Conservation (phyloP, 192 early-diverging fungal genomes). For the Backusella tarrabulga region DNA sequence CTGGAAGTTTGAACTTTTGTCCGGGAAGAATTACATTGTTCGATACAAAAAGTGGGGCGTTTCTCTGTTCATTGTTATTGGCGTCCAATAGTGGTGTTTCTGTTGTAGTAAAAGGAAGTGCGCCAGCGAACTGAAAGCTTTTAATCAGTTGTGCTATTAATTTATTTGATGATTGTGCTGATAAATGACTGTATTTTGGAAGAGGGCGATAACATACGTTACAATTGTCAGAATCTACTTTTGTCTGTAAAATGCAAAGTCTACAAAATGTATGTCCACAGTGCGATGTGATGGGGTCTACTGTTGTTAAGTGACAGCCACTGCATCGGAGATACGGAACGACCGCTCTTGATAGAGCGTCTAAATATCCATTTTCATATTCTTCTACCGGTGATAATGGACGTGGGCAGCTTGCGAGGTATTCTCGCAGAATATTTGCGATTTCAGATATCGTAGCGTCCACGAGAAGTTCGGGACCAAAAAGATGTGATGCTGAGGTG, state of each 20-base stretch:
- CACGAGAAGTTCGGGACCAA: constrained; percentile 13
- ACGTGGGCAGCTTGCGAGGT: neutral
- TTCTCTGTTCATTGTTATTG: neutral
- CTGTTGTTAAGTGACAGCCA: neutral
- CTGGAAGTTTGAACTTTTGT: constrained; percentile 6
- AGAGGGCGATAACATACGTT: constrained; percentile 16
- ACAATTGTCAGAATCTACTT: constrained; percentile 14
- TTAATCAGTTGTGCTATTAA: neutral
- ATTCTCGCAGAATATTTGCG: neutral
- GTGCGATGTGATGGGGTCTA: constrained; percentile 11
- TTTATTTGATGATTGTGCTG: constrained; percentile 12
- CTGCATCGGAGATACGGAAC: neutral
- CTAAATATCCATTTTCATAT: neutral
- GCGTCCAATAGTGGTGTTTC: neutral
- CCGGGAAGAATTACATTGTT: constrained; percentile 9
- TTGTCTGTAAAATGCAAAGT: constrained; percentile 15
- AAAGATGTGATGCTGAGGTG: constrained; percentile 11
- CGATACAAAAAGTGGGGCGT: constrained; percentile 11
- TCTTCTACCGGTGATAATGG: constrained; percentile 4
- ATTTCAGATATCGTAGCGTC: neutral
- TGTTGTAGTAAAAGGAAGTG: neutral
- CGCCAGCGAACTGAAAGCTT: constrained; percentile 2
- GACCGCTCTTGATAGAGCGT: neutral
- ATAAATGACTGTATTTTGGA: constrained; percentile 14
- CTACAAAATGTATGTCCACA: constrained; percentile 26